Conservation (phyloP, 2,329 filamentous ascomycete genomes). For the Fusarium sp. region DNA sequence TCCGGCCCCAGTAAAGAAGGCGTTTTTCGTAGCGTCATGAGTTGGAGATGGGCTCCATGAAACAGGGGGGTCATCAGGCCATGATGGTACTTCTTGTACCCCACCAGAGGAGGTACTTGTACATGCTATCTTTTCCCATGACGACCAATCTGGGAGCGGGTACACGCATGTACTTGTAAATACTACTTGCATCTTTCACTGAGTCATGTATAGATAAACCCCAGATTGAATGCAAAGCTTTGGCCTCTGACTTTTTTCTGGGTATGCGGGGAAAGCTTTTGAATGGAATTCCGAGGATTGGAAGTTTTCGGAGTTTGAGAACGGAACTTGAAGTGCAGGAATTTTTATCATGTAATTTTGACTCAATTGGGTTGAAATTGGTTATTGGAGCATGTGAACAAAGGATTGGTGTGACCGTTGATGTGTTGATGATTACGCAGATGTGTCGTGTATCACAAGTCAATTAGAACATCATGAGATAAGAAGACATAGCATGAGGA, state of each 20-base stretch:
- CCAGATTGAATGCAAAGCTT: slow-evolving; percentile 15
- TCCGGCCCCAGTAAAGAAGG: slow-evolving; percentile 30
- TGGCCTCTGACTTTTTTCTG: slow-evolving; percentile 13
- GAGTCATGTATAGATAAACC: slow-evolving; percentile 38
- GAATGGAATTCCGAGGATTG: slow-evolving; percentile 25
- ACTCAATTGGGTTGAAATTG: slow-evolving; percentile 1
- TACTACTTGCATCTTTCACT: slow-evolving; percentile 21
- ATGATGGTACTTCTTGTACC: slow-evolving; percentile 17
- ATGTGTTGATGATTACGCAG: background rate
- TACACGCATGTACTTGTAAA: background rate
- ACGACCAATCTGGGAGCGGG: background rate
- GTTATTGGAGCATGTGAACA: background rate
- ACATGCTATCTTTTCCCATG: slow-evolving; percentile 35
- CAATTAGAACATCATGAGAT: slow-evolving; percentile 17
- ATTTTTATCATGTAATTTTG: slow-evolving; percentile 23
- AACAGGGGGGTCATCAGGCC: slow-evolving; percentile 28
- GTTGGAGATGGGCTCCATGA: slow-evolving; percentile 24
- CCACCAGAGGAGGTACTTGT: background rate
- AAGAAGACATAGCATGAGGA: background rate
- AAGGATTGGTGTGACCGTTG: background rate
- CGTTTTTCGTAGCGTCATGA: slow-evolving; percentile 25
- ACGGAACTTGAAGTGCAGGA: slow-evolving; percentile 22
- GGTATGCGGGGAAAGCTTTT: slow-evolving; percentile 31
- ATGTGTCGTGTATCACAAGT: background rate
- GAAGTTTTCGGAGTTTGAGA: slow-evolving; percentile 18